These are phyloP conservation scores for Trichoderma sp. DNA, from an alignment of 2,329 filamentous ascomycete species.

Conservation along the genomic window DNA sequence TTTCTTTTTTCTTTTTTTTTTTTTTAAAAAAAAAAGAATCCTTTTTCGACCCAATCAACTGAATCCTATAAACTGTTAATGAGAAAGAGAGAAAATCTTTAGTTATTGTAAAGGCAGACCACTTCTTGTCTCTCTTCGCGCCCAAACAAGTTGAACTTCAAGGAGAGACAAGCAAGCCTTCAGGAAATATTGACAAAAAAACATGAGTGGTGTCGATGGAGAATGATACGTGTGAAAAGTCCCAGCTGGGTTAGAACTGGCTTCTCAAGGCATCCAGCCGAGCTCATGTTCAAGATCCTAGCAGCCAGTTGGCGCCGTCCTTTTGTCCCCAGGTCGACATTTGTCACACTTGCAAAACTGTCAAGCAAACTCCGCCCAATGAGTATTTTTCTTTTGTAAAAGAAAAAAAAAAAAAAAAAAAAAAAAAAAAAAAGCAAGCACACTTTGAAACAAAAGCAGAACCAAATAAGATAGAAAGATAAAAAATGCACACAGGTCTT, in stretches of 20 bases:
- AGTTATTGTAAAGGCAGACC: neutral
- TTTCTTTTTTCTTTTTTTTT: neutral
- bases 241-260: neutral
- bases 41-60: neutral
- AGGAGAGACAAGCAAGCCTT: neutral
- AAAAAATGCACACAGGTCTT: neutral
- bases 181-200: neutral
- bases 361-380: slow-evolving; percentile 7
- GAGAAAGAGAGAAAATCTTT: slow-evolving; percentile 14
- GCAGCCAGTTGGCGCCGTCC: neutral
- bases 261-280: neutral
- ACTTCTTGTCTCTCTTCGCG: neutral
- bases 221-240: neutral
- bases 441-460: neutral
- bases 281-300: neutral
- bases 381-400: neutral
- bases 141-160: neutral
- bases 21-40: no score
- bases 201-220: neutral
- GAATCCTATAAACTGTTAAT: slow-evolving; percentile 10
- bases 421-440: neutral
- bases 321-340: neutral
- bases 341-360: slow-evolving; percentile 21
- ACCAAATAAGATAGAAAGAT: neutral
- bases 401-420: neutral